Evolutionary conservation across 768 basidiomycete genomes (phyloP), one percentile per base, ranked within the genome.

Genomic region (Lactarius evosmus): DNA sequence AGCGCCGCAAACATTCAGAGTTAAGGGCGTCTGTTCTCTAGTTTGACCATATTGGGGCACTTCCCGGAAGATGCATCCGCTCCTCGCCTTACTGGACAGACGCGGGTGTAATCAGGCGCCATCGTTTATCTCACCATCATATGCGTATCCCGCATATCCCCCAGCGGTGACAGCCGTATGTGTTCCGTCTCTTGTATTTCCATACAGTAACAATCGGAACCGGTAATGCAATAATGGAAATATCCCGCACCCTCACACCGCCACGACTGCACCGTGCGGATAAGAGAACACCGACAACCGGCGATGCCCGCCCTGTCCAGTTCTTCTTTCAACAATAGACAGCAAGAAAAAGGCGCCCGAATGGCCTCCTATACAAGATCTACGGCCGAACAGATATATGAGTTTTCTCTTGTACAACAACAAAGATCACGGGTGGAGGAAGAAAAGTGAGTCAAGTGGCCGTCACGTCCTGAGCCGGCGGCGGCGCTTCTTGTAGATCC

Each of bases 391-490:
- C 46, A 27, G 11, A 12, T 14, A 25, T 46, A 46, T 22, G 44
- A 46, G 44, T 11, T 17, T 11, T 17, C 41, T n/a, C 9, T 44
- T 56, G 40, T 56, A 57, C 40, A 57, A 57, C 56, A 41, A 50
- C 53, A 56, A n/a, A 52, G 22, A 7, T 25, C 49, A 7, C n/a
- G 16, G 14, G 14, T 16, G 14, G 27, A 50, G 7, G 36, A 63
- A 11, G 33, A 17, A 50, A 25, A 27, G 46, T 12, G 7, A 52
- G 22, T 51, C 16, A 58, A 58, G 40, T n/a, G 29, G 41, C 41
- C 19, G 19, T 27, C 40, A 46, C 41, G 53, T 7, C 25, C 34
- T 34, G 14, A 46, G 41, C 33, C 2, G 34, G n/a, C 5, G 34
- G n/a, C 5, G 41, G 33, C 27, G 0, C 33, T 16, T 40, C 51